Evolutionary conservation across 805 yeast species (phyloP), one percentile per base, ranked within the genome.

Genomic region (Candida stauntonica): DNA sequence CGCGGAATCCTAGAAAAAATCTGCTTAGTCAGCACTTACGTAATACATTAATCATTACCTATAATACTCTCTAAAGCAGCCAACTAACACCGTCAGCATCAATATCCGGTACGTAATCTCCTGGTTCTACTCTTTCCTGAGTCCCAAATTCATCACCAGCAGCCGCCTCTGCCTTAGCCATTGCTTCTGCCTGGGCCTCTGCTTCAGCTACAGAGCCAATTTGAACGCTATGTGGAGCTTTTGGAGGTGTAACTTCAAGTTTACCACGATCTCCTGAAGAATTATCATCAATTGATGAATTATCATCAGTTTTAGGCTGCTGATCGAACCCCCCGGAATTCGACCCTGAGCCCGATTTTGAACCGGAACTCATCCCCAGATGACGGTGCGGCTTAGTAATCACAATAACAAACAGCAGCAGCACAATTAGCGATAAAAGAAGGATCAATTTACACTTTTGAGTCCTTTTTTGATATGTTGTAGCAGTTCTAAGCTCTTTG

Each of bases 361-460:
- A 39, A 15, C 42, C 63, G 20, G 41, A 36, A 14, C 36, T 29
- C 2, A 36, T 24, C 5, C 39, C 44, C 17, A 46, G 32, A 26
- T 46, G 50, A 11, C 41, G 36, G 44, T 56, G 64, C 0, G 89
- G 89, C 51, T 79, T 83, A 42, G 86, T 70, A 47, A 88, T 62
- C 3, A 89, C 76, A 13, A 87, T 57, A 47, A 88, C 73, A 31
- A 88, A 65, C 38, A 87, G 64, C 4, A 85, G 80, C 24, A 87
- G 63, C 17, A 87, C 91, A 17, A 88, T 59, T 38, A 91, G 68
- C 5, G 79, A 63, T 43, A 93, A 61, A 34, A 91, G 70, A 28
- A 91, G 68, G 11, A 91, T 89, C 27, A 91, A 63, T 59, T 87
- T 88, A 64, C 98, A 93, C 61, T 89, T 93, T 42, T 87, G 86